Evolutionary conservation across 495 filamentous ascomycete genomes (phyloP), one percentile per base, ranked within the genome.

Genomic region (Penicillium robsamsonii): DNA sequence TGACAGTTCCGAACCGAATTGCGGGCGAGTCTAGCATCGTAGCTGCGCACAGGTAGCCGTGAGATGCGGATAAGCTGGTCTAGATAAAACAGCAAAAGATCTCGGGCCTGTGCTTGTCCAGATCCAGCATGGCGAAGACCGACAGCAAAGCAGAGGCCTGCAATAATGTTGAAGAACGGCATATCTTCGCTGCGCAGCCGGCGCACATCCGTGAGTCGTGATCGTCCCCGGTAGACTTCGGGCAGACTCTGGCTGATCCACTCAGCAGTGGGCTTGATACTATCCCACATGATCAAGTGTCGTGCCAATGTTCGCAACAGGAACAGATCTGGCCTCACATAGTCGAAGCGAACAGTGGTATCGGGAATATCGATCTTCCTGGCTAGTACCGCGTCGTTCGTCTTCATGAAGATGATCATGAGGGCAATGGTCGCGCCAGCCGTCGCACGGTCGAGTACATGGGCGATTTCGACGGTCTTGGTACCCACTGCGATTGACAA

Each of bases 371-470:
- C 91, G 37, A 99, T 87, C 74, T 96, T 97, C 52, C 86, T 83
- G 4, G 94, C 95, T 45, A 99, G 77, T n/a, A 85, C 83, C 51
- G 86, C 81, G 64, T 99, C 89, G 53, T 93, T 88, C 0, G 95
- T 91, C 68, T 97, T 97, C 92, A 99, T 95, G 70, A 92, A 99
- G 44, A 97, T 93, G 40, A 97, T 81, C n/a, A 91, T 85, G 46
- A 97, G 79, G 3, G 94, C 92, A 46, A 97, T 80, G 2, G 90
- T 91, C 1, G 94, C 92, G 40, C 87, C 93, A 31, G 94, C 89
- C 18, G 90, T 94, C 24, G 94, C 92, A 62, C 91, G 87, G 60
- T 99, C 94, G 1, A 97, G 81, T 17, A 97, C 83, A 63, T 99
- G 92, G 20, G 96, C 91, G 27, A 92, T 75, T 50, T 91, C 86